These are phyloP conservation scores for Kodamaea suecica DNA, from an alignment of 1,139 yeast genomes.

Conservation along the genomic window DNA sequence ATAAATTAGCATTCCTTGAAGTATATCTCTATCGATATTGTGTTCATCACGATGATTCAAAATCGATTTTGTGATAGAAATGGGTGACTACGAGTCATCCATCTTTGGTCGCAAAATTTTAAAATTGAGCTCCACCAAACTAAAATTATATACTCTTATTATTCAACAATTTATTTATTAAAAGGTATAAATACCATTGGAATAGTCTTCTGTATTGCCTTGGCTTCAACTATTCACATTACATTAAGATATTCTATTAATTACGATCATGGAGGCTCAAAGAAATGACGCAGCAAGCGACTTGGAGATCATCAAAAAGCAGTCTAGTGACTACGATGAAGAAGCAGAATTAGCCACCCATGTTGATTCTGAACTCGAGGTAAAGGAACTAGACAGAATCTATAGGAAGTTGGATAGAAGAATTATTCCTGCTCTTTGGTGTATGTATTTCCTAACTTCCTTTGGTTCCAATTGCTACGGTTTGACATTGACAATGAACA, in stretches of 20 bases:
- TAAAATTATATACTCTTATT: too few relatives aligned
- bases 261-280: not conserved
- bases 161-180: too few relatives aligned
- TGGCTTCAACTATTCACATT: too few relatives aligned
- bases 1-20: too few relatives aligned
- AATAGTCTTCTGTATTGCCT: too few relatives aligned
- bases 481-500: slow-evolving; percentile 77
- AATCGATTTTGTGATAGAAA: too few relatives aligned
- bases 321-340: slow-evolving; percentile 2
- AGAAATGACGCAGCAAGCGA: not conserved
- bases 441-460: slow-evolving; percentile 72
- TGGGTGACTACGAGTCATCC: too few relatives aligned
- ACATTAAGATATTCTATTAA: slow-evolving; percentile 12
- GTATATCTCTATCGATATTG: too few relatives aligned
- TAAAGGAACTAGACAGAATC: slow-evolving; percentile 48
- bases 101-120: too few relatives aligned
- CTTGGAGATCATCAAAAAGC: not conserved
- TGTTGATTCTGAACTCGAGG: slow-evolving; percentile 1
- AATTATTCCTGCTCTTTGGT: slow-evolving; percentile 83
- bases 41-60: too few relatives aligned
- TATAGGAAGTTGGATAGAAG: slow-evolving; percentile 67
- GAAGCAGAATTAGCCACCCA: slow-evolving; percentile 1
- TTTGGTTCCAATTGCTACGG: slow-evolving; percentile 80
- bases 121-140: too few relatives aligned
- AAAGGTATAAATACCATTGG: too few relatives aligned